Evolutionary conservation across 495 filamentous ascomycete species (phyloP), one percentile per base, ranked within the genome.

Genomic region (Aspergillus bertholletiae): DNA sequence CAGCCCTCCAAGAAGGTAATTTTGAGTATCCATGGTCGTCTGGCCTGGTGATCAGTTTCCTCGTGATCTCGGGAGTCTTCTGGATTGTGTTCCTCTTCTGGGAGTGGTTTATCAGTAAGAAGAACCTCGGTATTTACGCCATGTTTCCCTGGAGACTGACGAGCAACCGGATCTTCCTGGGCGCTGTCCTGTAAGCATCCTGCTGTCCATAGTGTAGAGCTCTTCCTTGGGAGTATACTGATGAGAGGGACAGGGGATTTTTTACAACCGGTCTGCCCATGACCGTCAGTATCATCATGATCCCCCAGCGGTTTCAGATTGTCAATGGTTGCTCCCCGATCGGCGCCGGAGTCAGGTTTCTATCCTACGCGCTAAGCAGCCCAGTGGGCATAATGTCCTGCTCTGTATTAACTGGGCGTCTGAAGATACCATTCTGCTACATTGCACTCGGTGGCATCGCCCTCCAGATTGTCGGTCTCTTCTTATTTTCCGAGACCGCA

Each of bases 221-320:
- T 55, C 39, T 6, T 22, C 2, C 30, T 11, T 2, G n/a, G 39
- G 9, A 46, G 6, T 21, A 11, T n/a, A 7, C n/a, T 23, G 13
- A 30, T n/a, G 26, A 3, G 6, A 24, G 13, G 34, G 8, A 20
- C 35, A 65, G 57, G 4, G 64, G 64, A 3, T 82, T 77, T 13
- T 68, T 85, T 18, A 64, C 79, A 17, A 76, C 73, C 0, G 84
- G 84, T 2, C 78, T 80, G 18, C 59, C 79, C 5, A 80, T 82
- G 51, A 74, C 80, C 17, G 63, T 77, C 5, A 71, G 79, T 11
- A 70, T 82, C 9, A 75, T 84, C 53, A 71, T 77, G 45, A 64
- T 86, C 3, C 83, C 83, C 5, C 76, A 84, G 46, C 69, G 77
- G 5, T 79, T 84, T 27, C 81, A 85, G 51, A 73, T 80, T 30